Base-by-base conservation (phyloP, 2,329 filamentous ascomycete genomes). In the Epichloe sylvatica region DNA sequence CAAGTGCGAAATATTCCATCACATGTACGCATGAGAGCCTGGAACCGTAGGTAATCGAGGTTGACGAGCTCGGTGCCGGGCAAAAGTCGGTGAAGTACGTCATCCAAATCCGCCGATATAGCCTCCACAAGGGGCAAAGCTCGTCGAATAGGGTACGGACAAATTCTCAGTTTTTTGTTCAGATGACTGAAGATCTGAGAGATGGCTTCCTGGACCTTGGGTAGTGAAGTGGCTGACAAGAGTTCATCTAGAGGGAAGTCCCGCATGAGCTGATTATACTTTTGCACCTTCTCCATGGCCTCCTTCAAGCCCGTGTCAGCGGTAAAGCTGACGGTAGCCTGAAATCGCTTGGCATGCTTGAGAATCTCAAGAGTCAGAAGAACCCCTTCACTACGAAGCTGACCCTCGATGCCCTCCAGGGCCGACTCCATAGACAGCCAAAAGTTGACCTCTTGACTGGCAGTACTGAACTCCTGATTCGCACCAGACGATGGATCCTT, bases 241-340 rank as follows among this genome's bases (percentile, higher is more conserved):
- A 99, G 72, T 65, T 99, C 92, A 62, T 97, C 91, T 35, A 98
- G 74, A 0, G 92, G 92, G 55, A 99, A 97, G 64, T 98, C 94
- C 54, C 92, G 84, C 87, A 99, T 97, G 23, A 98, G 78, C 69
- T 94, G 87, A 64, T 98, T 99, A 74, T 97, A 98, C 67, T 96
- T 96, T 66, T 95, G 88, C 44, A 98, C 94, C 64, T 86, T 85
- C 54, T 98, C 92, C 65, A 90, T 92, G 23, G 89, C 89, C 67
- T 98, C 92, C 66, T 94, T 95, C 64, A 98, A 68, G 3, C 92
- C 91, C 36, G 92, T 98, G 67, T 99, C 94, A 2, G 92, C 87
- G 36, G 84, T 85, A 64, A 99, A 97, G 70, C 91, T 97, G 60
- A 97, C 86, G 2, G 91, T 96, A 11, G 92, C 91, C 69, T 96